Evolutionary conservation across 371 early-diverging fungal genomes (phyloP).

Genomic region (Circinella umbellata): DNA sequence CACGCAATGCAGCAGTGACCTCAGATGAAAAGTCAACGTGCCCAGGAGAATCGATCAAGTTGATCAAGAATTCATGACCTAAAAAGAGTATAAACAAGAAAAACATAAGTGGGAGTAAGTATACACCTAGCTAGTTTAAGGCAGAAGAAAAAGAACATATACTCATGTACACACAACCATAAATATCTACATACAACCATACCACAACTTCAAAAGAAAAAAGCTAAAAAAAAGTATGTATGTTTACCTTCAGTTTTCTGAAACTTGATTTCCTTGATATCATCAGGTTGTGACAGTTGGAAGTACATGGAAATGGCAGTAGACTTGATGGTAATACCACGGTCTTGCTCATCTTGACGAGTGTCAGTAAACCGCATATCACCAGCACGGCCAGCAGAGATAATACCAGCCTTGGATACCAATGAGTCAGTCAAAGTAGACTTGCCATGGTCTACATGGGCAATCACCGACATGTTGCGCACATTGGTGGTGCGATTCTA

Average conservation of each 20-base stretch:
- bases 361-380: constrained; percentile 98
- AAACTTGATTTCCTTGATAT: constrained; percentile 80
- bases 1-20: constrained; percentile 99
- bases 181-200: no score
- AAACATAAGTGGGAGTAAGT: no score
- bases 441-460: constrained; percentile 98
- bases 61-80: constrained; percentile 89
- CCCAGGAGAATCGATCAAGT: constrained; percentile 99
- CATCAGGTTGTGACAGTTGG: constrained; percentile 80
- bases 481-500: constrained; percentile 74
- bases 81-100: background rate
- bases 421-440: constrained; percentile 97
- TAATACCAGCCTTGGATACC: constrained; percentile 98
- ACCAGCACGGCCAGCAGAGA: constrained; percentile 94
- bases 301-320: constrained; percentile 99
- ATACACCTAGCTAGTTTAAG: no score
- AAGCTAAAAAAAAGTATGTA: no score
- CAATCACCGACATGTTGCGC: constrained; percentile 99
- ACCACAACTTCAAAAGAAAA: background rate
- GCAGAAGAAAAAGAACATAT: no score
- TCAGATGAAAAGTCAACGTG: constrained; percentile 99
- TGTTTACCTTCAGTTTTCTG: constrained; percentile 81
- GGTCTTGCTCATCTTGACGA: constrained; percentile 97
- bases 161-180: no score
- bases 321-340: constrained; percentile 99